Percentiles rank a stretch among this genome's conserved stretches.
Conservation (phyloP, 2,329 filamentous ascomycete species). For the Nigrograna mackinnonii region DNA sequence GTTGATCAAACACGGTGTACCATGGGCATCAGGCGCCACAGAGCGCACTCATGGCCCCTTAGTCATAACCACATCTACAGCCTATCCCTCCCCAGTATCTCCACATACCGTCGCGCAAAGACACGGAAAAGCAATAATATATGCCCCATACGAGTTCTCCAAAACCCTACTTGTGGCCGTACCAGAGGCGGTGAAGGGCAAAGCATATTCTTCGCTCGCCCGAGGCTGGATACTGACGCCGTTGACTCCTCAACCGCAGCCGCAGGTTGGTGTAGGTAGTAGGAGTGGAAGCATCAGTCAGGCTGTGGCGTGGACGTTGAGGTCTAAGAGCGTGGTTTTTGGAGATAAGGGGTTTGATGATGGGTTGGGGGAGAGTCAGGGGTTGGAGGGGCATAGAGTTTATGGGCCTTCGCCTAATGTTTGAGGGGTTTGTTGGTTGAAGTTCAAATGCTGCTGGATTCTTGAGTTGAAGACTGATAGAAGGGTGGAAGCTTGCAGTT, state of each 20-base stretch:
- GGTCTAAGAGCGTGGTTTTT: conserved; percentile 45
- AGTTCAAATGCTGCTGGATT: too few species aligned
- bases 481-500: too few species aligned
- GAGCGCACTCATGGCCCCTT: conserved; percentile 36
- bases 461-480: too few species aligned
- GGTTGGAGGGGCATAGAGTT: conserved; percentile 18
- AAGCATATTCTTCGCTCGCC: conserved; percentile 21
- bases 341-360: conserved; percentile 31
- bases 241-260: conserved; percentile 16
- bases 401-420: conserved; percentile 21
- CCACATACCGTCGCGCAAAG: too few species aligned
- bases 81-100: not conserved
- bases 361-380: conserved; percentile 12
- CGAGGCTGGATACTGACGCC: conserved; percentile 44
- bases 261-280: not conserved
- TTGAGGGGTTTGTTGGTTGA: not conserved
- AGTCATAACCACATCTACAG: conserved; percentile 14
- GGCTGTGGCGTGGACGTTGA: conserved; percentile 42
- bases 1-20: conserved; percentile 33
- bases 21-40: conserved; percentile 32
- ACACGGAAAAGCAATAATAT: conserved; percentile 27
- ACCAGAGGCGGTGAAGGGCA: conserved; percentile 24
- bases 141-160: conserved; percentile 34
- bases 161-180: conserved; percentile 35
- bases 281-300: conserved; percentile 15